These are phyloP conservation scores for Macadamia tetraphylla DNA, from an alignment of 164 flowering plant species.

Conservation along the genomic window DNA sequence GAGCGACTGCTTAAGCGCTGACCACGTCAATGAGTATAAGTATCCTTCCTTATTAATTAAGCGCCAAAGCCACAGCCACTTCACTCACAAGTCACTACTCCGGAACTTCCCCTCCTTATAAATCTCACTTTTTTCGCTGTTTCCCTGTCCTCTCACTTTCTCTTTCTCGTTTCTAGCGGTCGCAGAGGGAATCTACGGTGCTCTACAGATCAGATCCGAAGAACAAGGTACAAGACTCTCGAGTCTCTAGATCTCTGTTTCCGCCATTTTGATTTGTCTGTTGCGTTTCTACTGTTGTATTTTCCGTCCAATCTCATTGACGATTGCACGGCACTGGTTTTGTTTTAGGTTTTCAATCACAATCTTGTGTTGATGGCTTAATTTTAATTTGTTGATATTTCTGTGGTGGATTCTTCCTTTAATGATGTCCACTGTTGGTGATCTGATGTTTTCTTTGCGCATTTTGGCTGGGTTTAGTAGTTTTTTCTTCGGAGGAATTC, in stretches of 20 bases:
- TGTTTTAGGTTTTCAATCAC: background rate
- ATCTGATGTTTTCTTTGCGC: slow-evolving; percentile 1
- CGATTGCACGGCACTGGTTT: background rate
- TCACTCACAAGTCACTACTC: no score
- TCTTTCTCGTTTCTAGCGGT: background rate
- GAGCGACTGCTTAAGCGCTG: no score
- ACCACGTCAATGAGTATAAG: no score
- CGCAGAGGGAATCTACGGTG: background rate
- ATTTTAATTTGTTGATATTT: no score
- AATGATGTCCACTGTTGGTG: slow-evolving; percentile 1
- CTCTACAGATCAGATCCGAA: background rate
- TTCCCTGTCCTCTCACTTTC: background rate
- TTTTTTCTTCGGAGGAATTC: background rate
- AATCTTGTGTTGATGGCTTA: no score
- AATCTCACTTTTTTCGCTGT: no score
- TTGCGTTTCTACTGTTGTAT: background rate
- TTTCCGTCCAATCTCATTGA: background rate
- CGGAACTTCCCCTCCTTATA: no score
- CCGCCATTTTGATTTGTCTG: background rate
- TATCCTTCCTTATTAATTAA: no score
- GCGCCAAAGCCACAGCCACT: no score
- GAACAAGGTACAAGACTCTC: slow-evolving; percentile 9
- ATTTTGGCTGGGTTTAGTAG: slow-evolving; percentile 7
- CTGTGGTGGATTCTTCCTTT: background rate
- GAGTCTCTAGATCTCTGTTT: slow-evolving; percentile 6